Evolutionary conservation across 495 filamentous ascomycete species (phyloP).

Genomic region (Aspergillus sclerotioniger): DNA sequence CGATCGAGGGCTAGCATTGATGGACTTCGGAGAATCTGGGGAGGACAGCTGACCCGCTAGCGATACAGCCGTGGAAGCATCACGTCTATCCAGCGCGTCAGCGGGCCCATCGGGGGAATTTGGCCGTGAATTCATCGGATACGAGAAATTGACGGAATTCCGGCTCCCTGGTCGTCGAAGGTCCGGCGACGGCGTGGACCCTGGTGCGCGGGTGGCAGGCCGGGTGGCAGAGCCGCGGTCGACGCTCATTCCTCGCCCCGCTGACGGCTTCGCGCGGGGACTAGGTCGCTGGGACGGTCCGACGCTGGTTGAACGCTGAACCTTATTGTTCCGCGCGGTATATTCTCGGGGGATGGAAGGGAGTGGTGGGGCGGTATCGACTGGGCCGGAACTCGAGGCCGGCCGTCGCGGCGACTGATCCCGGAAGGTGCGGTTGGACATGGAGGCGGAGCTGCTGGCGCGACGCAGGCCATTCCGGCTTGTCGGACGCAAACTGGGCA

Average conservation of each 20-base stretch:
- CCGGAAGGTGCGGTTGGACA: constrained; percentile 83
- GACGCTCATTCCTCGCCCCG: constrained; percentile 40
- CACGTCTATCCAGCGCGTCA: constrained; percentile 19
- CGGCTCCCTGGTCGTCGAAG: constrained; percentile 58
- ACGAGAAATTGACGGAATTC: constrained; percentile 82
- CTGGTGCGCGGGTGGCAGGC: constrained; percentile 21
- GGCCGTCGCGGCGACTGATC: constrained; percentile 60
- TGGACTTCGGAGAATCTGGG: constrained; percentile 30
- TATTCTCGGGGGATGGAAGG: constrained; percentile 62
- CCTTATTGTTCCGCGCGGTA: constrained; percentile 29
- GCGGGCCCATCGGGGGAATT: constrained; percentile 35
- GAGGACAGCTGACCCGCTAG: constrained; percentile 20
- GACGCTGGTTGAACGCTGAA: constrained; percentile 52
- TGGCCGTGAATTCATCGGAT: constrained; percentile 60
- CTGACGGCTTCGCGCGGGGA: constrained; percentile 40
- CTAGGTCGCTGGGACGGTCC: constrained; percentile 50
- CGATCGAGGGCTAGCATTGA: constrained; percentile 41
- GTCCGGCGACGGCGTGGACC: constrained; percentile 42
- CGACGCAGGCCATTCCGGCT: constrained; percentile 55
- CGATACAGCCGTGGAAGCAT: constrained; percentile 15
- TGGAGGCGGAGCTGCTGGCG: constrained; percentile 69
- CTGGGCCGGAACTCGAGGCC: constrained; percentile 40
- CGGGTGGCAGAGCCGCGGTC: constrained; percentile 33
- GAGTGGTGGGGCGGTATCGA: constrained; percentile 60
- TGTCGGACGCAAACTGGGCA: constrained; percentile 35